Conservation (phyloP, 768 basidiomycete species). For the Phylloporus sp. region DNA sequence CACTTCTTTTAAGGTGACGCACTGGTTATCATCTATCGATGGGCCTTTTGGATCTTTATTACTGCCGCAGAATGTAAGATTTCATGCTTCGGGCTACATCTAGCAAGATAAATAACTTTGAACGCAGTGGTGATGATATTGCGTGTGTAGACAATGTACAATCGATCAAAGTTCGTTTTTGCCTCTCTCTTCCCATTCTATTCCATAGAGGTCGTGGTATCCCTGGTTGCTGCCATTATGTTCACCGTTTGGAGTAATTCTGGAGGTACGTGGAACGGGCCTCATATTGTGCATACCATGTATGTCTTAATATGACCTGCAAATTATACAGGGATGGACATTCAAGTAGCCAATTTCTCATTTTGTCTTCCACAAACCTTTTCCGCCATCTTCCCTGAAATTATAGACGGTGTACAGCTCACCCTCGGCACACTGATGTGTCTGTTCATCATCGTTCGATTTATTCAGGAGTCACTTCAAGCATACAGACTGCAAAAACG, state of each 20-base stretch:
- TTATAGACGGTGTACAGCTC: background rate
- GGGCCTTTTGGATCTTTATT: background rate
- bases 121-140: background rate
- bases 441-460: background rate
- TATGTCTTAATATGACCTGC: background rate
- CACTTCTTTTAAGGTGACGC: background rate
- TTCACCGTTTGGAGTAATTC: background rate
- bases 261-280: background rate
- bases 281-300: background rate
- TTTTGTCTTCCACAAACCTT: background rate
- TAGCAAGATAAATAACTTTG: background rate
- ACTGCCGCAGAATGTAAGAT: background rate
- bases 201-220: background rate
- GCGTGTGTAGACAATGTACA: background rate
- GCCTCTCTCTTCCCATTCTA: background rate
- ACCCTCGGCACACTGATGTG: background rate
- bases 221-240: background rate
- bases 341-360: background rate
- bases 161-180: background rate
- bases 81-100: background rate
- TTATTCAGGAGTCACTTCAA: background rate
- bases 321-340: background rate
- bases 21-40: background rate
- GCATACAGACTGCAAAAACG: background rate
- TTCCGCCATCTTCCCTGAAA: background rate